Conservation (phyloP, 352 stramenopile species). For the Globisporangium iwayamae region DNA sequence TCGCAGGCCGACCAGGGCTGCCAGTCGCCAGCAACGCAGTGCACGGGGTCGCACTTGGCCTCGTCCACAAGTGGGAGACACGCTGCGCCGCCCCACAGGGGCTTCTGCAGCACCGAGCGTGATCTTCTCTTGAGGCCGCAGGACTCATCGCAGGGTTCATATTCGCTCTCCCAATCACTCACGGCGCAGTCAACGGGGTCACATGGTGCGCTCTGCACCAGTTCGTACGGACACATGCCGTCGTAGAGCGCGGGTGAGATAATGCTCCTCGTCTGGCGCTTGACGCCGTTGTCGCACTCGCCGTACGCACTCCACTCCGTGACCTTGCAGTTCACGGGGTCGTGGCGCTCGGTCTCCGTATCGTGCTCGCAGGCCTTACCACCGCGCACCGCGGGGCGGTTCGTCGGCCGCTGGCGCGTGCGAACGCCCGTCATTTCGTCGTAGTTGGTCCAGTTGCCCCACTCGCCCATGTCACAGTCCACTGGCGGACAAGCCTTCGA, state of each 20-base stretch:
- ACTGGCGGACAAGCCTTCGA: slow-evolving; percentile 35
- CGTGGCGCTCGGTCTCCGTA: slow-evolving; percentile 28
- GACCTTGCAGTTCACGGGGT: slow-evolving; percentile 47
- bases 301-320: slow-evolving; percentile 44
- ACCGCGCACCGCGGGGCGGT: slow-evolving; percentile 35
- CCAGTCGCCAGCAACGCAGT: slow-evolving; percentile 40
- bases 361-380: slow-evolving; percentile 32
- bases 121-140: slow-evolving; percentile 31
- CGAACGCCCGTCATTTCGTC: slow-evolving; percentile 31
- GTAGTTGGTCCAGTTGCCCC: slow-evolving; percentile 38
- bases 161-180: slow-evolving; percentile 34
- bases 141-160: slow-evolving; percentile 25
- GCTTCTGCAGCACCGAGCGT: slow-evolving; percentile 30
- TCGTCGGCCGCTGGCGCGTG: slow-evolving; percentile 23
- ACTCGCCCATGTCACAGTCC: slow-evolving; percentile 40
- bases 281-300: slow-evolving; percentile 33
- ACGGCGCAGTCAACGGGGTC: slow-evolving; percentile 55
- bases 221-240: slow-evolving; percentile 31
- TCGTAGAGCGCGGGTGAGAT: slow-evolving; percentile 36
- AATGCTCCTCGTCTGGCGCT: slow-evolving; percentile 32
- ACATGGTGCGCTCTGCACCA: slow-evolving; percentile 35
- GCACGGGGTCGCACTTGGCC: slow-evolving; percentile 26
- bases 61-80: slow-evolving; percentile 30
- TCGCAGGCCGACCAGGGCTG: slow-evolving; percentile 31
- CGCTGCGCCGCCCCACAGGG: slow-evolving; percentile 29